Evolutionary conservation across 2,329 filamentous ascomycete species (phyloP).

Genomic region (Claviceps spartinae): DNA sequence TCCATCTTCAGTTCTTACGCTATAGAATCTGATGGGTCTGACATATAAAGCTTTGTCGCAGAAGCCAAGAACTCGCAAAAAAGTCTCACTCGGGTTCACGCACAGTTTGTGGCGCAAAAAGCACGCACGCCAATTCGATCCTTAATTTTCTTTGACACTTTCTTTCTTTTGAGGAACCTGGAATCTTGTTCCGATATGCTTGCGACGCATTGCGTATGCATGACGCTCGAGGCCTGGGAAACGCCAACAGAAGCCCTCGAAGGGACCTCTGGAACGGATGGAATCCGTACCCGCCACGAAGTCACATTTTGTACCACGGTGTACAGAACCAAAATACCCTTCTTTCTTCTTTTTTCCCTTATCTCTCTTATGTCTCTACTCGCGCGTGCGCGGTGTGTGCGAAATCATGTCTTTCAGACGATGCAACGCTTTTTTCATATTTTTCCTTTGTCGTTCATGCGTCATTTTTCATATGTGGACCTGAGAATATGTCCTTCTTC

Average conservation of each 20-base stretch:
- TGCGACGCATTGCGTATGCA: constrained; percentile 9
- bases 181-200: background rate
- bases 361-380: background rate
- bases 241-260: background rate
- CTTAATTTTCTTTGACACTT: background rate
- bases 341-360: background rate
- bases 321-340: constrained; percentile 6
- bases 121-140: background rate
- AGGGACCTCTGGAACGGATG: background rate
- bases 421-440: constrained; percentile 8
- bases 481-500: constrained; percentile 2
- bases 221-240: background rate
- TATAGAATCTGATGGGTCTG: background rate
- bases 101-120: constrained; percentile 8
- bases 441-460: background rate
- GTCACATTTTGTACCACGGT: background rate
- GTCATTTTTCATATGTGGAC: constrained; percentile 9
- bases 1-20: constrained; percentile 7
- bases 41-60: background rate
- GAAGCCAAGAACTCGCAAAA: background rate
- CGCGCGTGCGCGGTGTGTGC: background rate
- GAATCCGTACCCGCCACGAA: constrained; percentile 1
- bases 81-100: background rate
- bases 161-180: background rate
- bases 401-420: constrained; percentile 14